Base-by-base conservation (phyloP, 139 green algal genomes). In the Volvox africanus region DNA sequence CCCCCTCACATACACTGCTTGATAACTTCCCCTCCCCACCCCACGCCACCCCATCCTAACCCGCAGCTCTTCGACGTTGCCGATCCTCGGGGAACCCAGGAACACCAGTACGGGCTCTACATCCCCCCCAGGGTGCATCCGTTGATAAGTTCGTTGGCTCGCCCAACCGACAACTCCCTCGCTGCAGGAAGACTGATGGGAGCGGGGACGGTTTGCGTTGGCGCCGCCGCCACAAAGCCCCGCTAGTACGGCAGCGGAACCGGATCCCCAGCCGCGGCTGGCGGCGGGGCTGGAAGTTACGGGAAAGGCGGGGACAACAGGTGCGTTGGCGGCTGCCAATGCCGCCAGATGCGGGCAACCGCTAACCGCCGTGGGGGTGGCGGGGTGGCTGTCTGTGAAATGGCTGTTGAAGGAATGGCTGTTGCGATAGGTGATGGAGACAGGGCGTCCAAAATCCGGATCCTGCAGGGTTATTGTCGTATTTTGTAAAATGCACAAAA, bases 101-200 rank as follows among this genome's bases (percentile, higher is more conserved):
- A 88, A 88, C 82, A 88, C 28, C 32, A 88, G 3, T 67, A 88
- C 82, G 22, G 82, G 82, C 33, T 88, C 62, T 33, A 78, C 2
- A 61, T 77, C 32, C 30, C 19, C n/a, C n/a, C 81, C 81, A 20
- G 61, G 50, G 80, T 73, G 80, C 50, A 62, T 17, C 55, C 19
- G 24, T 22, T 73, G 44, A 13, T 71, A 75, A 18, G 16, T 9
- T 18, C 50, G 50, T 18, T 33, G 37, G 14, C 71, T 35, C 20
- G 65, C 21, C 65, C 65, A 73, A 28, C 24, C 21, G 21, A 24
- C 65, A 73, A 37, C 21, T 24, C 78, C 78, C 24, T 36, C 78
- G 35, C 78, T 84, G 78, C 18, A 68, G 30, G 75, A 81, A 5
- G 75, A 68, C 18, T 16, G 37, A 36, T 33, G 78, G 78, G 78